These are phyloP conservation scores for Boletus reticuloceps DNA, from an alignment of 768 basidiomycete genomes.

Conservation along the genomic window DNA sequence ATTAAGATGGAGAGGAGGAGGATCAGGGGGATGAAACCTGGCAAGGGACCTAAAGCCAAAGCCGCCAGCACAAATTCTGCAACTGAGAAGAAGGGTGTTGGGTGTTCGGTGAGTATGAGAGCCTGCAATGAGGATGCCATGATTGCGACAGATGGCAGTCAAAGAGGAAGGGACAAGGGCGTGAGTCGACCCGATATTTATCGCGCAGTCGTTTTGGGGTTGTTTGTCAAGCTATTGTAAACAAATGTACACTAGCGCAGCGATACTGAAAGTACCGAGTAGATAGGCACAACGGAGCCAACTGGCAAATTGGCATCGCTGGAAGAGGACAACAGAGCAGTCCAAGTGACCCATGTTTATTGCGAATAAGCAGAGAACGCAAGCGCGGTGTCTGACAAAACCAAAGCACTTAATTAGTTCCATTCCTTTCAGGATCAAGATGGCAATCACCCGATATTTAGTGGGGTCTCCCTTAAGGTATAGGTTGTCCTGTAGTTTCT, in stretches of 20 bases:
- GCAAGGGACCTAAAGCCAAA: constrained; percentile 28
- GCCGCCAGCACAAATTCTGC: constrained; percentile 23
- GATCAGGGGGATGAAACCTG: constrained; percentile 34
- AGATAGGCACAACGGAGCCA: no score
- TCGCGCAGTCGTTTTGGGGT: constrained; percentile 14
- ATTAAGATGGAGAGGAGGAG: constrained; percentile 24
- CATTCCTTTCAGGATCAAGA: neutral
- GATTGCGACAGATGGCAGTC: constrained; percentile 9
- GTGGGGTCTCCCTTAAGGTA: neutral
- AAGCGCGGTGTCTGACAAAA: neutral
- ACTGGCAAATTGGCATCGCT: neutral
- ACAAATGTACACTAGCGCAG: no score
- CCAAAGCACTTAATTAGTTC: constrained; percentile 1
- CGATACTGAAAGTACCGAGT: no score
- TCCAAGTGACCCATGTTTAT: no score
- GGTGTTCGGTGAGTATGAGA: constrained; percentile 24
- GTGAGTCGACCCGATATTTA: constrained; percentile 11
- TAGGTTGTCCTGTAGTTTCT: constrained; percentile 9
- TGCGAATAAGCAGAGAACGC: neutral
- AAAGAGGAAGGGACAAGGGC: neutral
- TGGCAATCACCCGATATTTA: constrained; percentile 6
- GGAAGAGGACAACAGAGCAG: neutral
- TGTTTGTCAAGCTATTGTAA: constrained; percentile 16
- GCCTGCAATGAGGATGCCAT: constrained; percentile 23
- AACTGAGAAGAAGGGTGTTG: constrained; percentile 22